Percentiles rank a stretch among this genome's conserved stretches.
Evolutionary conservation across 768 basidiomycete species (phyloP).

Genomic region (Symmetrospora coprosmae): DNA sequence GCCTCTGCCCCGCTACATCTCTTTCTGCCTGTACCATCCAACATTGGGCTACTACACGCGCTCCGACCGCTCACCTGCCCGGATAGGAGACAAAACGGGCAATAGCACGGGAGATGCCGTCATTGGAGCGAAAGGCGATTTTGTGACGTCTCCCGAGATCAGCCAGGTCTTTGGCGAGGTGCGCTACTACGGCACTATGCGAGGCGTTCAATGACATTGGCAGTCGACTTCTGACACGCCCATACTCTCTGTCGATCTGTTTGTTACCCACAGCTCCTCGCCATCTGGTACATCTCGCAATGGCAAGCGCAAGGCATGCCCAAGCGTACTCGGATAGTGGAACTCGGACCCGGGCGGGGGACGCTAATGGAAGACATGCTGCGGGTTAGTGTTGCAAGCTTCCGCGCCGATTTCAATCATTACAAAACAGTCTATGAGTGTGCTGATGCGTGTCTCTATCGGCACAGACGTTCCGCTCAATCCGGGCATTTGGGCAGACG

Average conservation of each 20-base stretch:
- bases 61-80: conserved; percentile 41
- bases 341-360: conserved; percentile 85
- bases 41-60: conserved; percentile 79
- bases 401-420: not conserved
- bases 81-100: conserved; percentile 42
- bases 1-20: conserved; percentile 78
- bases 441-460: conserved; percentile 31
- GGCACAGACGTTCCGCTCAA: conserved; percentile 37
- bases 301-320: conserved; percentile 50
- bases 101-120: conserved; percentile 38
- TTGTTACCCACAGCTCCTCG: conserved; percentile 71
- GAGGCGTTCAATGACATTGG: not conserved
- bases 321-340: conserved; percentile 54
- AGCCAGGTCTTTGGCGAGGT: conserved; percentile 95
- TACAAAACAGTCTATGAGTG: conserved; percentile 29
- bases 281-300: conserved; percentile 67
- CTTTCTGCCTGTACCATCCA: conserved; percentile 75
- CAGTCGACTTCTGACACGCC: conserved; percentile 37
- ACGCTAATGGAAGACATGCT: conserved; percentile 82
- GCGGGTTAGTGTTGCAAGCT: conserved; percentile 45
- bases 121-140: conserved; percentile 78
- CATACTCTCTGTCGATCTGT: not conserved
- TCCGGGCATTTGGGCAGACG: conserved; percentile 35
- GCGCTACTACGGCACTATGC: conserved; percentile 29
- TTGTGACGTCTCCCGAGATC: conserved; percentile 92